Base-by-base conservation (phyloP, 257 asterid species). In the Nemophila menziesii region DNA sequence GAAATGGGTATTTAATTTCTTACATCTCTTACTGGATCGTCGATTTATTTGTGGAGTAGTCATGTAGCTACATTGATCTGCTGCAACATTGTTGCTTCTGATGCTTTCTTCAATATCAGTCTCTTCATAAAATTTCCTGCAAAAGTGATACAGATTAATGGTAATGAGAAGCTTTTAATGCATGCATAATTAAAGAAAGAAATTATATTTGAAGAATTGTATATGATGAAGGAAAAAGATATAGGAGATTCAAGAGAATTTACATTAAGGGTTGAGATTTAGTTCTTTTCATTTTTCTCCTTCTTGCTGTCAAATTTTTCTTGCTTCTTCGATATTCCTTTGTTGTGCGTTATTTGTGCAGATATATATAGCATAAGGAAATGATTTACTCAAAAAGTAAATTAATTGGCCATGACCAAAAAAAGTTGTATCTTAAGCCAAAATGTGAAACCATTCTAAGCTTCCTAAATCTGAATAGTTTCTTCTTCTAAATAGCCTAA, bases 221-320 rank as follows among this genome's bases (percentile, higher is more conserved):
- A 34, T 3, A 4, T 2, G 12, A 20, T n/a, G 10, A 8, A 13
- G 21, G 9, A 26, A 26, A 23, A 22, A 49, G 15, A 24, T n/a
- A n/a, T n/a, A n/a, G n/a, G n/a, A 38, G n/a, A 38, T 4, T 16
- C 39, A 10, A 24, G 33, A 38, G 44, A 38, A 48, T 20, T 48
- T 67, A 78, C 93, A 81, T 56, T 20, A 65, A 41, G 44, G 86
- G 77, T 39, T 51, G 81, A 57, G 93, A 78, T 2, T 74, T 59
- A 33, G 79, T 60, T 69, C 82, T 73, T 69, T 67, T 80, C 90
- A 34, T 43, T 53, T 33, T n/a, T 24, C 17, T 22, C 6, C 16
- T 49, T 44, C 14, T 33, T 24, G 33, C 33, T 24, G 33, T 9
- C 4, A 24, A 24, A 24, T 24, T 4, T 4, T 24, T 24, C 33